Conservation (phyloP, 768 basidiomycete genomes). For the Trametes meyenii region DNA sequence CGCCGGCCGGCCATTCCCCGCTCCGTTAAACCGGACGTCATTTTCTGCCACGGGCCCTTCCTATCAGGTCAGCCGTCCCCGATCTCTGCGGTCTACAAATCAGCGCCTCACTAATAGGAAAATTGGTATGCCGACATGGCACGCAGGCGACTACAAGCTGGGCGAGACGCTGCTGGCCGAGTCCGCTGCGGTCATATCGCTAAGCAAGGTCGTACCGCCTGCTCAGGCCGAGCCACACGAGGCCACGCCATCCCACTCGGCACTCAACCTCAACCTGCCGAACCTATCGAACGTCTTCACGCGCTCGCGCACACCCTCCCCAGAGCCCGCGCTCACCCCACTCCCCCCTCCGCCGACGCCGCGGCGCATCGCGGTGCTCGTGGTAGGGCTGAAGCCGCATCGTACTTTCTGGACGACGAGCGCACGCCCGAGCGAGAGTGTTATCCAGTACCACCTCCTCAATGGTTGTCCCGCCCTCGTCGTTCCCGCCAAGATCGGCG, state of each 20-base stretch:
- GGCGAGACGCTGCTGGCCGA: conserved; percentile 61
- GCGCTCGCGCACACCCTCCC: conserved; percentile 55
- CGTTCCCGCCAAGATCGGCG: conserved; percentile 59
- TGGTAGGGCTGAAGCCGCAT: conserved; percentile 65
- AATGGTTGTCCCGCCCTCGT: conserved; percentile 65
- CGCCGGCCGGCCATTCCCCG: conserved; percentile 63
- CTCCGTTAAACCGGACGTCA: conserved; percentile 63
- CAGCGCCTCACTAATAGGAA: not conserved
- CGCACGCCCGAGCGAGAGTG: conserved; percentile 61
- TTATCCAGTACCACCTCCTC: conserved; percentile 61
- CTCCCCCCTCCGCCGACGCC: conserved; percentile 47
- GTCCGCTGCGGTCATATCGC: conserved; percentile 57
- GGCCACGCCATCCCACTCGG: conserved; percentile 21
- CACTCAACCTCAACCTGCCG: conserved; percentile 39
- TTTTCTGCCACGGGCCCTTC: conserved; percentile 70
- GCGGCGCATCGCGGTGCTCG: conserved; percentile 57
- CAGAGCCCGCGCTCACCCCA: conserved; percentile 47
- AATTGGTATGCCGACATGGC: not conserved
- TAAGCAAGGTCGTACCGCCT: conserved; percentile 30
- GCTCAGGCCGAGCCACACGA: conserved; percentile 5
- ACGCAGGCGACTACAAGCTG: conserved; percentile 58
- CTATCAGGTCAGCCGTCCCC: conserved; percentile 44
- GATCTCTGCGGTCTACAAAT: not conserved
- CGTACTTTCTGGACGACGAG: conserved; percentile 60
- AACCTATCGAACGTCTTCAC: conserved; percentile 47